Evolutionary conservation across 1,139 yeast genomes (phyloP), one percentile per base, ranked within the genome.

Genomic region (Saccharomyces hybrid): DNA sequence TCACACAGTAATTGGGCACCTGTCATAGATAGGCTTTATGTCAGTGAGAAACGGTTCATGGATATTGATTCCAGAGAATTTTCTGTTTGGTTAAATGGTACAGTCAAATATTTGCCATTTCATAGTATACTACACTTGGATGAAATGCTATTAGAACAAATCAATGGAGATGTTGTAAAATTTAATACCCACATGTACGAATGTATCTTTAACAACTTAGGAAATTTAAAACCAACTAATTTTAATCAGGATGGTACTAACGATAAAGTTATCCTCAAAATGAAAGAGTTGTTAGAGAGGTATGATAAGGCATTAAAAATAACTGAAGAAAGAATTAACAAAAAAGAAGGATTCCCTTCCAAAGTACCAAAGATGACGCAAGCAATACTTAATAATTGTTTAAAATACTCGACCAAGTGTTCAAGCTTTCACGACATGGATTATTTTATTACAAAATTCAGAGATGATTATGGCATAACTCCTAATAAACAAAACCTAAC

Each of bases 401-500:
- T 29, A 11, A 29, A 29, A 29, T 29, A 29, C 32, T 29, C 32
- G 13, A 29, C 32, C 32, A 29, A 29, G 13, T 29, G 32, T 29
- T 29, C 32, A 29, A 29, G 32, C 32, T 66, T 84, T 29, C 66
- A 69, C 7, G 76, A 76, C 55, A 83, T 88, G 85, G 75, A 77
- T 54, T 61, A 59, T 44, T 64, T 64, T 49, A 52, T 66, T 16
- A 50, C 60, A 16, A 60, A 61, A 47, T 65, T 68, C 56, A 62
- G 57, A 47, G 52, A 57, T 8, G 58, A 60, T 2, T 61, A 64
- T n/a, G 79, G 77, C 0, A 57, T 85, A 4, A 71, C 73, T 44
- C 88, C 93, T 2, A 75, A 83, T 6, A 73, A 77, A n/a, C 71
- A 74, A 2, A 76, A 85, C 3, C 85, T 84, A 62, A 78, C 87